phyloP scores from a whole-genome alignment of 2,329 filamentous ascomycete species.

The Diaporthe longicolla region DNA sequence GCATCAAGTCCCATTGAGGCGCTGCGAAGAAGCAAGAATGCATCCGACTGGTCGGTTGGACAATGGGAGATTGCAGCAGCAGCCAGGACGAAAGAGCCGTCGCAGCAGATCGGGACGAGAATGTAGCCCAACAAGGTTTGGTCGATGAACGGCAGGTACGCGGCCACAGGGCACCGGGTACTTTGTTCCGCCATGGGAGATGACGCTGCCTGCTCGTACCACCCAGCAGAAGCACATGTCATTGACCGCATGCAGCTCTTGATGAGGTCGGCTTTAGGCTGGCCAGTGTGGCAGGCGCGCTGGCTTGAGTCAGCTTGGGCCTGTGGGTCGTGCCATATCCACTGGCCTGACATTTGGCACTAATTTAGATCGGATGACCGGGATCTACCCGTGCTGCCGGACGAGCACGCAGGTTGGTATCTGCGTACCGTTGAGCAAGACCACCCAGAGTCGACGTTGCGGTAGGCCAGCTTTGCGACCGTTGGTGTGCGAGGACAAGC shows the following conservation, averaged over 20 bases:
- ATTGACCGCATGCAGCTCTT: slow-evolving; percentile 11
- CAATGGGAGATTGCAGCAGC: slow-evolving; percentile 35
- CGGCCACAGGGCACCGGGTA: neutral
- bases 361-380: slow-evolving; percentile 31
- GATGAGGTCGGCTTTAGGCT: slow-evolving; percentile 13
- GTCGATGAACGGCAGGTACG: slow-evolving; percentile 2
- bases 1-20: slow-evolving; percentile 23
- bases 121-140: slow-evolving; percentile 28
- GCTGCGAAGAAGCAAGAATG: slow-evolving; percentile 21
- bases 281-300: neutral
- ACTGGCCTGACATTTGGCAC: slow-evolving; percentile 31
- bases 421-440: neutral
- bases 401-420: slow-evolving; percentile 16
- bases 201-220: neutral
- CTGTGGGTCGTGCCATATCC: slow-evolving; percentile 26
- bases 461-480: no score
- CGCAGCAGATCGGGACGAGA: slow-evolving; percentile 21
- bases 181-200: neutral
- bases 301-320: slow-evolving; percentile 20
- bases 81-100: slow-evolving; percentile 8
- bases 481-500: neutral
- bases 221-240: slow-evolving; percentile 8
- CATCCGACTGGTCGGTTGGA: slow-evolving; percentile 33
- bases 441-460: neutral
- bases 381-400: slow-evolving; percentile 35